These are phyloP conservation scores for Phytopythium chamaehyphon DNA, from an alignment of 352 stramenopile species.

Conservation along the genomic window DNA sequence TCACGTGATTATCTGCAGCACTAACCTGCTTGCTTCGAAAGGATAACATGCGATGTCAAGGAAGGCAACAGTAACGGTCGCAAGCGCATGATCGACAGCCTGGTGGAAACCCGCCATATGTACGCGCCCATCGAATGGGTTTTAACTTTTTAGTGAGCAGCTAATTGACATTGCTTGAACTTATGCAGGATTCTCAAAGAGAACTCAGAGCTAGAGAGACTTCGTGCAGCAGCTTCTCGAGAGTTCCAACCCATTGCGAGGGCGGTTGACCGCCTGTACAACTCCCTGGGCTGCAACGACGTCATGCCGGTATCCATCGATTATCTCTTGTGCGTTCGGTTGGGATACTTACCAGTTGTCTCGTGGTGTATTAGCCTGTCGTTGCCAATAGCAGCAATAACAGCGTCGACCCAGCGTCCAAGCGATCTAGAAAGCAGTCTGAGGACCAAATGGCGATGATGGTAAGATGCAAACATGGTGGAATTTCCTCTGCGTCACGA, in stretches of 20 bases:
- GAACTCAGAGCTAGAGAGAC: constrained; percentile 66
- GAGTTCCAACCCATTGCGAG: constrained; percentile 74
- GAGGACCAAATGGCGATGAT: constrained; percentile 76
- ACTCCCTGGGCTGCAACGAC: constrained; percentile 75
- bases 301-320: constrained; percentile 45
- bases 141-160: not conserved
- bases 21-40: not conserved
- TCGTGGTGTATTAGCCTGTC: not conserved
- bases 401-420: constrained; percentile 28
- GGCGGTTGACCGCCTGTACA: constrained; percentile 74
- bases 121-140: constrained; percentile 11
- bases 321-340: too few relatives aligned
- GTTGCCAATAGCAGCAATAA: constrained; percentile 9
- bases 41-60: constrained; percentile 33
- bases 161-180: too few relatives aligned
- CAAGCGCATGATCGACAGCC: constrained; percentile 68
- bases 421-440: constrained; percentile 55
- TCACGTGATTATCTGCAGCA: not conserved
- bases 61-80: constrained; percentile 59
- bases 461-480: constrained; percentile 15
- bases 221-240: constrained; percentile 45
- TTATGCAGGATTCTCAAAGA: constrained; percentile 63
- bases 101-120: constrained; percentile 70
- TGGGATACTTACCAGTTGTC: not conserved
- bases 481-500: too few relatives aligned